Conservation (phyloP, 208 protist species). For the Wallacemonas rigidus region DNA sequence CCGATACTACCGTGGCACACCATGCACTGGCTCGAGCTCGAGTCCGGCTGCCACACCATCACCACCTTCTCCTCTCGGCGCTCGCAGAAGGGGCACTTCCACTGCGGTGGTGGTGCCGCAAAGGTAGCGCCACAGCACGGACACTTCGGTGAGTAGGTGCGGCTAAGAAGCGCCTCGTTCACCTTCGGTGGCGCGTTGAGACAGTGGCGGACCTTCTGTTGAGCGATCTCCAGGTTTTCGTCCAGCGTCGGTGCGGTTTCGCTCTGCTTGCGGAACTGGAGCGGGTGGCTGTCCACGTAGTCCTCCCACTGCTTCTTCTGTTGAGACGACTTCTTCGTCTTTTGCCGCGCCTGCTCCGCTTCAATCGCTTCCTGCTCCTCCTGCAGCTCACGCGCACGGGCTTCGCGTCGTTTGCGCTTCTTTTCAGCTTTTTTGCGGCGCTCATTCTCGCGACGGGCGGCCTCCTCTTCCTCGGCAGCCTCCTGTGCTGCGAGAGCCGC, state of each 20-base stretch:
- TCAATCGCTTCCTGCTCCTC: conserved; percentile 68
- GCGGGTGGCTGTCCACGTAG: conserved; percentile 72
- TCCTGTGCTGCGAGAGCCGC: conserved; percentile 31
- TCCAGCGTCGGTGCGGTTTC: background rate
- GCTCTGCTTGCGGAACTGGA: conserved; percentile 46
- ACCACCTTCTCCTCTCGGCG: conserved; percentile 30
- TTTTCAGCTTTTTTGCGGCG: conserved; percentile 41
- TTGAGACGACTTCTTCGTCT: conserved; percentile 29
- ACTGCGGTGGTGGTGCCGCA: conserved; percentile 55
- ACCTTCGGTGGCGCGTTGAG: conserved; percentile 58
- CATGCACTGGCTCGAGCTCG: conserved; percentile 55
- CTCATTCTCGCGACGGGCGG: conserved; percentile 41
- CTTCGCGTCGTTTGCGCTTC: conserved; percentile 56
- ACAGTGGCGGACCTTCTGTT: conserved; percentile 55
- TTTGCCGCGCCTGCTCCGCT: conserved; percentile 40
- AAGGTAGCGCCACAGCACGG: conserved; percentile 58
- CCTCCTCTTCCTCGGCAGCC: conserved; percentile 45
- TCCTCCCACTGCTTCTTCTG: conserved; percentile 82
- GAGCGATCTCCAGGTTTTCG: conserved; percentile 47
- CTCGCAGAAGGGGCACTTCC: conserved; percentile 77
- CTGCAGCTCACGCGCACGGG: conserved; percentile 53
- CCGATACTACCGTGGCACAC: conserved; percentile 64
- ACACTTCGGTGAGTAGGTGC: conserved; percentile 79
- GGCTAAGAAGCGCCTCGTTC: conserved; percentile 43
- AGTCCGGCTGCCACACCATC: conserved; percentile 87